phyloP scores from a whole-genome alignment of 352 stramenopile genomes.

The Elongisporangium undulatum region DNA sequence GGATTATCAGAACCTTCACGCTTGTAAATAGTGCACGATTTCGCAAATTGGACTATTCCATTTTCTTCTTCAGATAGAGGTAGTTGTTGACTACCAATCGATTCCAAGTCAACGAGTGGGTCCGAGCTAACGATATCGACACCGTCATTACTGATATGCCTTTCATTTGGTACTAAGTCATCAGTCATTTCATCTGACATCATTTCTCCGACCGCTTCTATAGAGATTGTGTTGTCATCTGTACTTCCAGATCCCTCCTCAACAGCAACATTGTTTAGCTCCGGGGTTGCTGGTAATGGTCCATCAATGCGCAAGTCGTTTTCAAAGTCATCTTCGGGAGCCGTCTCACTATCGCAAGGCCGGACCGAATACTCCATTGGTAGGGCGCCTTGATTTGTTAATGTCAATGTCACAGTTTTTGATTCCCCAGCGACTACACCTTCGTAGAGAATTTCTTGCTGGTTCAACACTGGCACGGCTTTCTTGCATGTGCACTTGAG shows the following conservation, averaged over 20 bases:
- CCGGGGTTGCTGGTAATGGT: neutral
- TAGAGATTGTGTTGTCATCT: neutral
- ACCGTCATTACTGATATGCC: neutral
- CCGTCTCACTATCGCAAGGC: neutral
- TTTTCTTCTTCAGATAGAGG: constrained; percentile 28
- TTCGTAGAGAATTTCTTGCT: constrained; percentile 41
- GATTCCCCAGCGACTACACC: constrained; percentile 81
- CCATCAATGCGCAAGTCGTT: too few species aligned
- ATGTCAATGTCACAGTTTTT: constrained; percentile 33
- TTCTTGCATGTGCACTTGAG: constrained; percentile 84
- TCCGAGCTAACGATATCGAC: neutral
- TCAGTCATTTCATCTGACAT: neutral
- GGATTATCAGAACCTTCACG: constrained; percentile 32
- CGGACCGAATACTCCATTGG: constrained; percentile 43
- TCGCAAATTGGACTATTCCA: constrained; percentile 20
- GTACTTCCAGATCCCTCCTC: neutral
- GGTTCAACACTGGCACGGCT: constrained; percentile 53
- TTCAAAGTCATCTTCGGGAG: neutral
- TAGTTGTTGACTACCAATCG: neutral
- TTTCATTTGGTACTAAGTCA: neutral
- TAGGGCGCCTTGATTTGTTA: constrained; percentile 76
- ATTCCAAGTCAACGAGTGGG: neutral
- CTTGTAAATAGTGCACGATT: constrained; percentile 27
- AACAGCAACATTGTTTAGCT: neutral
- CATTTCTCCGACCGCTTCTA: neutral